phyloP scores from a whole-genome alignment of 2,329 filamentous ascomycete genomes.

The Pseudogymnoascus sp. region DNA sequence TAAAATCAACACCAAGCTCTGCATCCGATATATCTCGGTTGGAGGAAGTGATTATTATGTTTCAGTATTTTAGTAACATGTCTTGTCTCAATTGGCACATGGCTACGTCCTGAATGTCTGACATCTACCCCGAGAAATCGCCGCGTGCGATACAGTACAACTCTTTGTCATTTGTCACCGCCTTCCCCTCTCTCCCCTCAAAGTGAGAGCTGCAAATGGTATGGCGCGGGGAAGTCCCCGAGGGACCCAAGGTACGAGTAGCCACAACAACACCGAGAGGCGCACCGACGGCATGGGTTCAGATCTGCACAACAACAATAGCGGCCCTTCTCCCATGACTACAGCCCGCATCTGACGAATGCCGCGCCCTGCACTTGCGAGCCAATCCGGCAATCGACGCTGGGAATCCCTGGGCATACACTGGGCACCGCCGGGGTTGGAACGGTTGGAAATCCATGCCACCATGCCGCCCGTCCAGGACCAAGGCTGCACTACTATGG shows the following conservation, averaged over 20 bases:
- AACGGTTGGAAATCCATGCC: too few species aligned
- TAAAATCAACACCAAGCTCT: not conserved
- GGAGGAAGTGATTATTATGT: too few species aligned
- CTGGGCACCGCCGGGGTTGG: not conserved
- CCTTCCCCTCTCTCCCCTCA: not conserved
- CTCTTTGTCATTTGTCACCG: not conserved
- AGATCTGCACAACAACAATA: not conserved
- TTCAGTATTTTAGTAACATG: not conserved
- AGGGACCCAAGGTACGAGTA: not conserved
- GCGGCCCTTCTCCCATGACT: not conserved
- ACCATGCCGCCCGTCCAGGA: not conserved
- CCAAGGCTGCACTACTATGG: not conserved
- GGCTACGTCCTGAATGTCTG: not conserved
- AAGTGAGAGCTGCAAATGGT: not conserved
- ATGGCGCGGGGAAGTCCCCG: not conserved
- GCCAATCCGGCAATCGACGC: not conserved
- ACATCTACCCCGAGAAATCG: not conserved
- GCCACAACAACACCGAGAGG: not conserved
- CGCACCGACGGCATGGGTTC: not conserved
- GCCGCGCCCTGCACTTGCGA: not conserved
- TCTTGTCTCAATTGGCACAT: not conserved
- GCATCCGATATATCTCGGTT: not conserved
- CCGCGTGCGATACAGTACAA: not conserved
- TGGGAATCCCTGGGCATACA: not conserved
- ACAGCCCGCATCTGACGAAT: slow-evolving; percentile 3